Percentiles rank a stretch among this genome's conserved stretches.
phyloP scores from a whole-genome alignment of 805 yeast genomes.

The Saturnispora quitensis region DNA sequence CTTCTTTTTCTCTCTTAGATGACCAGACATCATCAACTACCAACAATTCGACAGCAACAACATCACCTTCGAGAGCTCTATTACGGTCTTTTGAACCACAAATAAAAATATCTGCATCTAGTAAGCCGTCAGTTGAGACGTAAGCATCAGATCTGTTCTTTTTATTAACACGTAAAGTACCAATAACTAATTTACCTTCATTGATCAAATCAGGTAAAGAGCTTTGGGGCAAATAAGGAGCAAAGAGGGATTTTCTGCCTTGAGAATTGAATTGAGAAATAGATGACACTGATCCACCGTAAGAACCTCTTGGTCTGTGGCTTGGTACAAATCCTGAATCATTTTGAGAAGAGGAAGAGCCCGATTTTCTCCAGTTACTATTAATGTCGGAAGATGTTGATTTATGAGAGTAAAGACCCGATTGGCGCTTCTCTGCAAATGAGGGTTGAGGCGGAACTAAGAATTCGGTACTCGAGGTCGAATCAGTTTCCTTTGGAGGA shows the following conservation, averaged over 20 bases:
- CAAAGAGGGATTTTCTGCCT: constrained; percentile 73
- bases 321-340: constrained; percentile 57
- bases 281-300: constrained; percentile 54
- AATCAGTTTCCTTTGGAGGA: constrained; percentile 38
- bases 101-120: constrained; percentile 94
- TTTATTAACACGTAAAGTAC: constrained; percentile 87
- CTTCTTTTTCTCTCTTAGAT: constrained; percentile 92
- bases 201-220: constrained; percentile 80
- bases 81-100: constrained; percentile 98
- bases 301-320: constrained; percentile 56
- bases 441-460: constrained; percentile 49
- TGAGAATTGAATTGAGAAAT: constrained; percentile 30
- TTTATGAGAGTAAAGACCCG: constrained; percentile 24
- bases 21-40: constrained; percentile 98
- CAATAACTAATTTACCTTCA: constrained; percentile 89
- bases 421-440: constrained; percentile 34
- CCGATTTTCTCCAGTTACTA: constrained; percentile 61
- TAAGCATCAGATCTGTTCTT: constrained; percentile 97
- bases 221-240: constrained; percentile 92
- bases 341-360: constrained; percentile 15
- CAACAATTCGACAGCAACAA: constrained; percentile 89
- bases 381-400: constrained; percentile 39
- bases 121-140: constrained; percentile 91
- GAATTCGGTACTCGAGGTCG: constrained; percentile 12
- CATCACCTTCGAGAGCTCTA: constrained; percentile 93